Conservation (phyloP, 2,329 filamentous ascomycete genomes). For the Dactylellina parvicollis region DNA sequence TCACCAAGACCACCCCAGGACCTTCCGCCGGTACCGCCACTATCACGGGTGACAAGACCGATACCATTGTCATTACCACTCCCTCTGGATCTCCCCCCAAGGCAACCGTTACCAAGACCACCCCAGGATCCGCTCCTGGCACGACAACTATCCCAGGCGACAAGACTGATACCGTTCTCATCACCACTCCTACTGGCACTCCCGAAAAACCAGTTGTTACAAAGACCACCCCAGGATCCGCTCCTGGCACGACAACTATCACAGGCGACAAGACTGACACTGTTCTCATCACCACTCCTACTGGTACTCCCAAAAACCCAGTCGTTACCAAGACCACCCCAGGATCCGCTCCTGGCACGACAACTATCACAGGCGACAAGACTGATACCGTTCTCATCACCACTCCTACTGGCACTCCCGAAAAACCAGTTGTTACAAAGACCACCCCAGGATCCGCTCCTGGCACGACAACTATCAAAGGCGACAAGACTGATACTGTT, state of each 20-base stretch:
- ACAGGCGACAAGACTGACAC: too few relatives aligned
- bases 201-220: background rate
- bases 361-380: background rate
- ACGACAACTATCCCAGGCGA: too few relatives aligned
- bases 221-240: background rate
- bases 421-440: background rate
- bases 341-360: background rate
- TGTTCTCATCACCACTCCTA: too few relatives aligned
- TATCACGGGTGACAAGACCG: background rate
- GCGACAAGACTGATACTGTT: too few relatives aligned
- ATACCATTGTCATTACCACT: too few relatives aligned
- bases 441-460: background rate
- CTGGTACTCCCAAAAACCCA: too few relatives aligned
- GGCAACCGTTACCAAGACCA: background rate
- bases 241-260: background rate
- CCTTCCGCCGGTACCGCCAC: too few relatives aligned
- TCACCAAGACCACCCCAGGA: too few relatives aligned
- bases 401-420: too few relatives aligned
- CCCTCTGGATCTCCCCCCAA: too few relatives aligned
- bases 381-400: background rate
- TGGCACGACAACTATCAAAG: background rate
- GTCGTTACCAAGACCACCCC: too few relatives aligned
- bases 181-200: background rate
- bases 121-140: too few relatives aligned
- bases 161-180: background rate